A percentile compares a stretch with the other conserved stretches of the same genome.
Evolutionary conservation across 495 filamentous ascomycete species (phyloP).

Genomic region (Beverwykella pulmonaria): DNA sequence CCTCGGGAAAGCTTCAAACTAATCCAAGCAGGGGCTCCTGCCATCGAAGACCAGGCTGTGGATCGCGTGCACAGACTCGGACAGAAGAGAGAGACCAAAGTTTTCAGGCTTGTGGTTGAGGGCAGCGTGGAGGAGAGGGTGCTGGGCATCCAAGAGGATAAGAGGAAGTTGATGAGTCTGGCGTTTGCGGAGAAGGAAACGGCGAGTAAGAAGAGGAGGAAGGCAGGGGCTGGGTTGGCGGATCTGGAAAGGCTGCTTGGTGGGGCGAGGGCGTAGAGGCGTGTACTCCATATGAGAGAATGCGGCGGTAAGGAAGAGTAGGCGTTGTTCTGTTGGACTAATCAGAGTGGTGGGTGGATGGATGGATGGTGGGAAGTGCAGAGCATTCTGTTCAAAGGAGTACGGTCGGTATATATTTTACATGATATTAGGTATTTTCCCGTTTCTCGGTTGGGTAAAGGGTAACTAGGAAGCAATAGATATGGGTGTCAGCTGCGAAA

Average conservation of each 20-base stretch:
- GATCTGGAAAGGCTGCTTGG: constrained; percentile 62
- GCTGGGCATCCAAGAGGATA: constrained; percentile 76
- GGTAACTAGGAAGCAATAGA: no score
- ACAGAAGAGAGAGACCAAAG: constrained; percentile 74
- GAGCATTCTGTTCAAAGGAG: no score
- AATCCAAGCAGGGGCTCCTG: constrained; percentile 65
- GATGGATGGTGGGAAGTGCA: no score
- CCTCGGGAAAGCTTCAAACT: no score
- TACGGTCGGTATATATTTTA: no score
- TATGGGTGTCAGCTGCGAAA: no score
- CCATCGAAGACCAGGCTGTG: constrained; percentile 91
- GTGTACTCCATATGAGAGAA: neutral
- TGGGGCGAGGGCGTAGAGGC: neutral
- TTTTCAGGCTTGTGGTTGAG: constrained; percentile 84
- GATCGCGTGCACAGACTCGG: constrained; percentile 89
- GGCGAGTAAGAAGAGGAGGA: constrained; percentile 36
- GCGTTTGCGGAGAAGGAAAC: constrained; percentile 54
- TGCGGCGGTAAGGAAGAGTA: no score
- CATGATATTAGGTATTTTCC: no score
- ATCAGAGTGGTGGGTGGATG: no score
- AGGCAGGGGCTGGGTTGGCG: constrained; percentile 48
- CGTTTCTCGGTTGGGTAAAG: no score
- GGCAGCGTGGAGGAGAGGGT: constrained; percentile 84
- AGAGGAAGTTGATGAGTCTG: constrained; percentile 75
- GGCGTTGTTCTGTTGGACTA: no score